Evolutionary conservation across 129 eudicot species (phyloP).

Genomic region (Centaurea solstitialis): DNA sequence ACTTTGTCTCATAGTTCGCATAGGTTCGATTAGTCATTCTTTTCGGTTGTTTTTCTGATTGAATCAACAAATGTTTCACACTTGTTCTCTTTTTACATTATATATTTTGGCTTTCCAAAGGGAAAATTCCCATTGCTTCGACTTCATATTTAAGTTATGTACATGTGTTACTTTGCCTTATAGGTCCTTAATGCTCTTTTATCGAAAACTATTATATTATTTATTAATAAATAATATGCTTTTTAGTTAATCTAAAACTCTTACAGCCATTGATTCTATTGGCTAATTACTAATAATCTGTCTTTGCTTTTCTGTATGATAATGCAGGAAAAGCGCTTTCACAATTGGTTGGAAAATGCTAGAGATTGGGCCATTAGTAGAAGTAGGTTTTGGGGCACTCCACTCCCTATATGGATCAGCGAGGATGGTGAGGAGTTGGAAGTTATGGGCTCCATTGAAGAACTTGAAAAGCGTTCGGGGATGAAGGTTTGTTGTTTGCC

Average conservation of each 20-base stretch:
- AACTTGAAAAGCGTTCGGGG: constrained; percentile 68
- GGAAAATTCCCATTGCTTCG: background rate
- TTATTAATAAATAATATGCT: too few relatives aligned
- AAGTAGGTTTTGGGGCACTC: constrained; percentile 83
- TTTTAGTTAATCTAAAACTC: background rate
- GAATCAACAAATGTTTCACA: background rate
- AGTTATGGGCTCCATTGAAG: constrained; percentile 64
- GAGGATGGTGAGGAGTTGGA: constrained; percentile 68
- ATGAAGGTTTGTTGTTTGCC: constrained; percentile 32
- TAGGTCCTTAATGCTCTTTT: background rate
- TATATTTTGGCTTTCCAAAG: background rate
- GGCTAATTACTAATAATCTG: background rate
- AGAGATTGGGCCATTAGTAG: constrained; percentile 78
- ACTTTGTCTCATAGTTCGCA: background rate
- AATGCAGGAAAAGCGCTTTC: constrained; percentile 64
- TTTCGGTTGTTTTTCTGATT: background rate
- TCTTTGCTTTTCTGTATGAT: constrained; percentile 18
- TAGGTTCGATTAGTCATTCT: background rate
- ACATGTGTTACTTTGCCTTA: background rate
- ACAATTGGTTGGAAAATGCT: constrained; percentile 76
- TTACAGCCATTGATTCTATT: background rate
- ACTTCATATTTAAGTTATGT: background rate
- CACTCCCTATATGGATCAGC: constrained; percentile 77
- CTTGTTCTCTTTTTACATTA: background rate
- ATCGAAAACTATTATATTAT: background rate